These are phyloP conservation scores for Stagonosporopsis chrysanthemi DNA, from an alignment of 2,329 filamentous ascomycete genomes.

Conservation along the genomic window DNA sequence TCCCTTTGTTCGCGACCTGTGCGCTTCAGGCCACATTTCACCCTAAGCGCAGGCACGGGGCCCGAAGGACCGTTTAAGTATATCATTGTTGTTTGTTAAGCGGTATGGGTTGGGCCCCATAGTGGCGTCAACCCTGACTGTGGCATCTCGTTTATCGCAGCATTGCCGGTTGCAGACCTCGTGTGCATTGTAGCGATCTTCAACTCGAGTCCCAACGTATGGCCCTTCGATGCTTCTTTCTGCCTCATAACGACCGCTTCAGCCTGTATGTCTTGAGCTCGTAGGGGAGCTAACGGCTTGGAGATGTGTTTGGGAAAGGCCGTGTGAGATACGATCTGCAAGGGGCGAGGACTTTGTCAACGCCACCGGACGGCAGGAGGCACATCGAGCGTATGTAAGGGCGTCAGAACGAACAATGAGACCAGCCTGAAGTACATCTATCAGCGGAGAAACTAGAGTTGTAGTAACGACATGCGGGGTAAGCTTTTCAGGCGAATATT, in stretches of 20 bases:
- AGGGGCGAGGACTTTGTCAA: neutral
- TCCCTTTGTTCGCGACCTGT: neutral
- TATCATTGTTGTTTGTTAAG: neutral
- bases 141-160: neutral
- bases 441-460: too few relatives aligned
- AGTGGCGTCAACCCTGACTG: slow-evolving; percentile 9
- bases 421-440: neutral
- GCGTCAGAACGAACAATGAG: too few relatives aligned
- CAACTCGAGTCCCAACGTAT: neutral
- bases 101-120: neutral
- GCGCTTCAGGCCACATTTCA: neutral
- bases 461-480: too few relatives aligned
- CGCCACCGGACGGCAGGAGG: neutral
- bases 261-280: neutral
- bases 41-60: neutral
- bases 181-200: too few relatives aligned
- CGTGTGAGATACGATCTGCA: neutral
- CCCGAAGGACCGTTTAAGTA: neutral
- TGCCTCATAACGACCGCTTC: neutral
- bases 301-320: neutral
- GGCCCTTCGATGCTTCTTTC: neutral
- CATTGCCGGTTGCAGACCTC: neutral
- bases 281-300: too few relatives aligned
- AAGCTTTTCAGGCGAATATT: too few relatives aligned
- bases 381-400: neutral